Evolutionary conservation across 108 stramenopile species (phyloP).

Genomic region (Skeletonema marinoi): DNA sequence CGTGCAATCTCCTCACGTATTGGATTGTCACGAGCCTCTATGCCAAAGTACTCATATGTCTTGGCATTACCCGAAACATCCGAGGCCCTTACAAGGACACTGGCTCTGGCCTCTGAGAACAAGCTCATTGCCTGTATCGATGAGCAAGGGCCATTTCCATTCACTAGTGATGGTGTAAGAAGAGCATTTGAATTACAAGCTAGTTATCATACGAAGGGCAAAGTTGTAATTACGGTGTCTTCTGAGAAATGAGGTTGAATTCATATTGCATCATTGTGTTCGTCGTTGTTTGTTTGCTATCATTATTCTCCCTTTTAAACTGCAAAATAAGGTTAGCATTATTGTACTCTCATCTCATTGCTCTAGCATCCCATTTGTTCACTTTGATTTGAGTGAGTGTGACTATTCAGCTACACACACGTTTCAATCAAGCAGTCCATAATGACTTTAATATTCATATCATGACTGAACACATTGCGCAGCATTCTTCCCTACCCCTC

Average conservation of each 20-base stretch:
- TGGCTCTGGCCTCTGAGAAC: constrained; percentile 50
- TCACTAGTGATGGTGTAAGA: constrained; percentile 50
- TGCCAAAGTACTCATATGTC: constrained; percentile 61
- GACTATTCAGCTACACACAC: neutral
- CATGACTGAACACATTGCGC: too few relatives aligned
- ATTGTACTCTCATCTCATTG: neutral
- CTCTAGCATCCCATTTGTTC: neutral
- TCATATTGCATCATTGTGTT: neutral
- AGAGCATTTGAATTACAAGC: constrained; percentile 47
- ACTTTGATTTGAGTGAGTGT: too few relatives aligned
- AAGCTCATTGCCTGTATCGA: constrained; percentile 42
- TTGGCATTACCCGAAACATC: constrained; percentile 43
- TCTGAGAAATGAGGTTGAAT: neutral
- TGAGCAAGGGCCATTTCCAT: constrained; percentile 30
- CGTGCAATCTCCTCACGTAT: constrained; percentile 46
- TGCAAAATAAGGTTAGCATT: neutral
- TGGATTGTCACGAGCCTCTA: constrained; percentile 25
- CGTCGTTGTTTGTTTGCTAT: neutral
- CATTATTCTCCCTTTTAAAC: neutral
- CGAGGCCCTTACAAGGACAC: constrained; percentile 57
- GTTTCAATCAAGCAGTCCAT: neutral
- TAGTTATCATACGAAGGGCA: constrained; percentile 49
- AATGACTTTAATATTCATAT: neutral
- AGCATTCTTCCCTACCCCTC: neutral
- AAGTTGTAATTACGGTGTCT: constrained; percentile 41